Percentiles rank a stretch among this genome's conserved stretches.
These are phyloP conservation scores for Geoglossum cookeanum DNA, from an alignment of 2,329 filamentous ascomycete species.

Conservation along the genomic window DNA sequence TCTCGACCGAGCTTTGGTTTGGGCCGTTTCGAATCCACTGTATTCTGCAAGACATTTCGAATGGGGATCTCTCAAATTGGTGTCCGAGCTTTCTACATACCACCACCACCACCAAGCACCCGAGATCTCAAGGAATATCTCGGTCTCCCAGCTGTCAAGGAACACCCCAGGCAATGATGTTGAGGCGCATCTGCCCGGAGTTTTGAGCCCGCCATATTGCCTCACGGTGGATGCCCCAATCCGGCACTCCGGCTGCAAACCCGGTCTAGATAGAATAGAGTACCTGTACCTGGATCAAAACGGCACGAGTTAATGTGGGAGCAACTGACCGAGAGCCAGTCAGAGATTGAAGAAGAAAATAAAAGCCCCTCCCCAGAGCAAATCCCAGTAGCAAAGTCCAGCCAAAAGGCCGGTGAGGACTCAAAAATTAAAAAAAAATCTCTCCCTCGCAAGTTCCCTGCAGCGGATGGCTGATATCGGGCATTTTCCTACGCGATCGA, in stretches of 20 bases:
- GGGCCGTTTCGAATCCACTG: neutral
- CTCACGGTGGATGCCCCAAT: neutral
- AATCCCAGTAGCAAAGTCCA: too few species aligned
- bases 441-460: too few species aligned
- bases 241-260: neutral
- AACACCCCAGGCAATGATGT: neutral
- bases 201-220: neutral
- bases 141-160: neutral
- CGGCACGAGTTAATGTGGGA: neutral
- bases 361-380: too few species aligned
- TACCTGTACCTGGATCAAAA: neutral
- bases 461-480: too few species aligned
- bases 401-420: too few species aligned
- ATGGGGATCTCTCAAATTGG: neutral
- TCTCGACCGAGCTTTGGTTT: neutral
- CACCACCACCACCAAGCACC: too few species aligned
- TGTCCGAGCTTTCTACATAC: too few species aligned
- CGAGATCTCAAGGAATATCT: too few species aligned
- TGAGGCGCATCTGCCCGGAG: neutral
- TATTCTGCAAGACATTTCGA: neutral
- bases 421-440: too few species aligned
- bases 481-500: too few species aligned
- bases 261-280: neutral
- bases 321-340: neutral
- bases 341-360: too few species aligned